Evolutionary conservation across 768 basidiomycete species (phyloP).

Genomic region (Kwoniella europaea): DNA sequence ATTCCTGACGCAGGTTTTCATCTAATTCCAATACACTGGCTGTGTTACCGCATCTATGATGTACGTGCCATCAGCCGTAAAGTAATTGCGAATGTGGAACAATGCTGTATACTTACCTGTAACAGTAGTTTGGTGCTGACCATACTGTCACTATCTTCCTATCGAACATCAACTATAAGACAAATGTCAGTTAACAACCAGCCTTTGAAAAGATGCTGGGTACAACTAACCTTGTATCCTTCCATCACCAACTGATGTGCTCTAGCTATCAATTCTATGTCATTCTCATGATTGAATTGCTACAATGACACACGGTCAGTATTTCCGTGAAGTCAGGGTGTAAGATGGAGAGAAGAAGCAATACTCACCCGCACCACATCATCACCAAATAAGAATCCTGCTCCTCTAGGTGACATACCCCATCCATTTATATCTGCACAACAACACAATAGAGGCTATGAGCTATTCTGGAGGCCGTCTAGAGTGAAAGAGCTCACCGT

Average conservation of each 20-base stretch:
- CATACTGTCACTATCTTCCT: constrained; percentile 93
- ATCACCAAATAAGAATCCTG: constrained; percentile 91
- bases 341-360: constrained; percentile 57
- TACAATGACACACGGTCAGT: neutral
- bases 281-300: constrained; percentile 88
- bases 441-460: no score
- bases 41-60: constrained; percentile 80
- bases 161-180: constrained; percentile 80
- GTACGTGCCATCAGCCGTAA: no score
- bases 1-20: constrained; percentile 89
- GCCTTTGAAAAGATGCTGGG: neutral
- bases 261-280: constrained; percentile 82
- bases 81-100: constrained; percentile 5
- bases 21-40: constrained; percentile 93
- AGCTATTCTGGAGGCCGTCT: no score
- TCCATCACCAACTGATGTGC: constrained; percentile 99
- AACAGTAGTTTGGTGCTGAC: constrained; percentile 98
- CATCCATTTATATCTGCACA: constrained; percentile 86
- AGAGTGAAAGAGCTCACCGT: constrained; percentile 66
- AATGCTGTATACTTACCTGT: constrained; percentile 68
- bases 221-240: constrained; percentile 70
- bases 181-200: neutral
- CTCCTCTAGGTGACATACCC: constrained; percentile 95
- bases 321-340: neutral
- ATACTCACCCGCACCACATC: constrained; percentile 72